Conservation (phyloP, 208 protist species). For the Trichomonas tenax region DNA sequence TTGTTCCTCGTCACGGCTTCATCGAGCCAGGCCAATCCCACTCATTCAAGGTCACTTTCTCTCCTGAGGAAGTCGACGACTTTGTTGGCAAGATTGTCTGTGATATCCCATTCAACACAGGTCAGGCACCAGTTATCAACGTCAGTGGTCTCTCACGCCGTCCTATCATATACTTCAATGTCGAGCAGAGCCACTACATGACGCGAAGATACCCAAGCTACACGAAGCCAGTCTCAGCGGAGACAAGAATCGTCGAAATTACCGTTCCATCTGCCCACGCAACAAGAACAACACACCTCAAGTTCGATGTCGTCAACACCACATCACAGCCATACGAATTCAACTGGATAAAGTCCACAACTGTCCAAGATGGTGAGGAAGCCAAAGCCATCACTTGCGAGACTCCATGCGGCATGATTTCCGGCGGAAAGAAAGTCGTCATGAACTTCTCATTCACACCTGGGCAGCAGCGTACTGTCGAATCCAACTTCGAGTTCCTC, state of each 20-base stretch:
- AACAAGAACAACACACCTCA: background rate
- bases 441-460: background rate
- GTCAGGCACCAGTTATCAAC: slow-evolving; percentile 38
- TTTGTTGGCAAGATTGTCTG: slow-evolving; percentile 11
- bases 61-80: slow-evolving; percentile 51
- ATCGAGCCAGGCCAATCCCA: slow-evolving; percentile 45
- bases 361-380: background rate
- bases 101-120: background rate
- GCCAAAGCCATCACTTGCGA: background rate
- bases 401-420: background rate
- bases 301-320: background rate
- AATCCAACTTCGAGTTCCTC: background rate
- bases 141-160: slow-evolving; percentile 61
- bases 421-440: background rate
- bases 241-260: background rate
- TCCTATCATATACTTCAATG: slow-evolving; percentile 78
- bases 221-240: background rate
- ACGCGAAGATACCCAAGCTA: slow-evolving; percentile 35
- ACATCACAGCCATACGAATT: background rate
- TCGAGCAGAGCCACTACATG: slow-evolving; percentile 66
- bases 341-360: background rate
- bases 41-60: slow-evolving; percentile 60
- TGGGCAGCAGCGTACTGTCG: background rate
- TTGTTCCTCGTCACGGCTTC: slow-evolving; percentile 50
- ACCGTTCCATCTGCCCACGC: background rate